A percentile compares a stretch with the other conserved stretches of the same genome.
Evolutionary conservation across 176 grass and related monocot species (phyloP).

Genomic region (Oryza brachyantha): DNA sequence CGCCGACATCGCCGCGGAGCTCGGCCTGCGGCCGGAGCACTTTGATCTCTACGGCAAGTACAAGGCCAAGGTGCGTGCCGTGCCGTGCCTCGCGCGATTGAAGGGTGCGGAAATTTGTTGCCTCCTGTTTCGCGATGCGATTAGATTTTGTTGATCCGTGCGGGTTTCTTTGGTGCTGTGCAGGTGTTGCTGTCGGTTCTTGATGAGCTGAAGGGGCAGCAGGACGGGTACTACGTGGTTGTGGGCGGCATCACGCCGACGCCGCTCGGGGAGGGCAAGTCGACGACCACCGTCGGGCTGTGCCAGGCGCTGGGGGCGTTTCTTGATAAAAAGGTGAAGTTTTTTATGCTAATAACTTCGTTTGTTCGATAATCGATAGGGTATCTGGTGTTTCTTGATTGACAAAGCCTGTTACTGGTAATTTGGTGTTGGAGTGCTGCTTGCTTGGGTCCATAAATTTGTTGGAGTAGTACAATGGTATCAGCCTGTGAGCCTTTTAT

Average conservation of each 20-base stretch:
- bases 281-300: slow-evolving; percentile 82
- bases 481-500: neutral
- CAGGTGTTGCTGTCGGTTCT: slow-evolving; percentile 78
- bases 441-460: no score
- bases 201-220: slow-evolving; percentile 56
- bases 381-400: neutral
- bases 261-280: slow-evolving; percentile 93
- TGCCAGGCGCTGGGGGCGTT: slow-evolving; percentile 93
- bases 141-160: slow-evolving; percentile 22
- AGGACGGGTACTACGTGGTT: slow-evolving; percentile 91
- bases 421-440: neutral
- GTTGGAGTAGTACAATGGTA: neutral
- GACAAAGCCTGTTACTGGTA: neutral
- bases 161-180: neutral
- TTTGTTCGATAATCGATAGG: neutral
- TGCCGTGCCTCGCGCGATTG: neutral
- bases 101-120: neutral
- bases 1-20: slow-evolving; percentile 62
- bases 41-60: slow-evolving; percentile 95
- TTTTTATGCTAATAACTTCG: neutral
- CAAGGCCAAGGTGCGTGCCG: slow-evolving; percentile 90
- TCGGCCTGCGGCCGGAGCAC: slow-evolving; percentile 69
- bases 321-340: slow-evolving; percentile 83
- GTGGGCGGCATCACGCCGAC: slow-evolving; percentile 92
- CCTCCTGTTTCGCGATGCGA: neutral